Conservation (phyloP, 768 basidiomycete genomes). For the Nevesoporus exiguus region DNA sequence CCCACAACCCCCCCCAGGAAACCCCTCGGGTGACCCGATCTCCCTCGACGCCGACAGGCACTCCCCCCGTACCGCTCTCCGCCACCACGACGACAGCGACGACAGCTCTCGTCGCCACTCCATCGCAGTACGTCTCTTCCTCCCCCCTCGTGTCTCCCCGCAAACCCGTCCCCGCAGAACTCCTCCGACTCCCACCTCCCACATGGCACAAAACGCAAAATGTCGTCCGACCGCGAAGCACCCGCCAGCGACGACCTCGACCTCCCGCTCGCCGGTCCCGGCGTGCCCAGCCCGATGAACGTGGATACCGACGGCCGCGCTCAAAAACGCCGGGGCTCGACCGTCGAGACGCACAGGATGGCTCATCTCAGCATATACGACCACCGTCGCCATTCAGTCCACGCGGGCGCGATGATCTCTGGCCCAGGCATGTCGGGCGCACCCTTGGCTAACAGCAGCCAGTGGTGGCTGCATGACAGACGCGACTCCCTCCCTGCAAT, state of each 20-base stretch:
- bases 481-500: conserved; percentile 72
- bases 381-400: conserved; percentile 75
- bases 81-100: conserved; percentile 55
- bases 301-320: conserved; percentile 63
- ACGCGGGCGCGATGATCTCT: conserved; percentile 48
- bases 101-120: conserved; percentile 69
- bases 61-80: conserved; percentile 25
- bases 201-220: conserved; percentile 79
- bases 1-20: conserved; percentile 26
- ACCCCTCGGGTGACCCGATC: conserved; percentile 15
- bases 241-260: conserved; percentile 62
- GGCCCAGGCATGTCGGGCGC: conserved; percentile 26
- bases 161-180: conserved; percentile 21
- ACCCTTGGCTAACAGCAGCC: conserved; percentile 25
- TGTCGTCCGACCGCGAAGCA: conserved; percentile 62
- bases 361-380: conserved; percentile 67
- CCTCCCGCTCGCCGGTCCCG: conserved; percentile 63
- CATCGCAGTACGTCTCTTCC: conserved; percentile 50
- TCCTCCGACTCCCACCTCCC: conserved; percentile 40
- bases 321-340: conserved; percentile 80
- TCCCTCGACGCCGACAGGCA: conserved; percentile 28
- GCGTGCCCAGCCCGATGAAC: conserved; percentile 57
- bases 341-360: conserved; percentile 74
- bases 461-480: conserved; percentile 64
- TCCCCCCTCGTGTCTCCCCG: not conserved